These are phyloP conservation scores for Iris macrosiphon DNA, from an alignment of 106 monocot genomes.

Conservation along the genomic window DNA sequence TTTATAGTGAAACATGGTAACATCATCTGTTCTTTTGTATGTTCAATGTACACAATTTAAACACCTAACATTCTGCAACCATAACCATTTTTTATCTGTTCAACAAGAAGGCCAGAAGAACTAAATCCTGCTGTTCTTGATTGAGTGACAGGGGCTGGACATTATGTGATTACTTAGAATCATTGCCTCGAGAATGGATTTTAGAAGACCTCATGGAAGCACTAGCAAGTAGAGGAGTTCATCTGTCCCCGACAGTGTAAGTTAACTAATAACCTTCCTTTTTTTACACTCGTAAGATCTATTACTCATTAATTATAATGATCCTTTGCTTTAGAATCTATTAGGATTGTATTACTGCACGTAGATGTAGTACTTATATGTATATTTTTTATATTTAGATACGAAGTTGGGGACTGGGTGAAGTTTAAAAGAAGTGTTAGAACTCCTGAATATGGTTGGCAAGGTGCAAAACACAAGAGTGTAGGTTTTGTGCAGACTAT, in stretches of 20 bases:
- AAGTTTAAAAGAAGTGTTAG: constrained; percentile 65
- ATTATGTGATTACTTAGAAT: constrained; percentile 80
- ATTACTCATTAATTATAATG: too few relatives aligned
- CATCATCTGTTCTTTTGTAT: too few relatives aligned
- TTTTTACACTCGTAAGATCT: too few relatives aligned
- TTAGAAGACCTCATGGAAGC: constrained; percentile 97
- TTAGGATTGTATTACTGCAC: too few relatives aligned
- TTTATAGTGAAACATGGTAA: too few relatives aligned
- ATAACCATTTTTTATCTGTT: neutral
- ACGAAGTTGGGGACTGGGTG: constrained; percentile 92
- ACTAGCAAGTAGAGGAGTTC: constrained; percentile 70
- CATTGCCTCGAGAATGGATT: constrained; percentile 97
- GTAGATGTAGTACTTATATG: too few relatives aligned
- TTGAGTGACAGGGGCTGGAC: constrained; percentile 76
- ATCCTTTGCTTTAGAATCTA: too few relatives aligned
- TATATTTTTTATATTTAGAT: too few relatives aligned
- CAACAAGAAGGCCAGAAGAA: neutral
- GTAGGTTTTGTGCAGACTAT: constrained; percentile 85
- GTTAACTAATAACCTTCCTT: constrained; percentile 10
- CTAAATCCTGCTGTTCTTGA: neutral
- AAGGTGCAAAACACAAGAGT: constrained; percentile 74
- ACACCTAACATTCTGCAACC: too few relatives aligned
- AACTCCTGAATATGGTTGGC: constrained; percentile 78
- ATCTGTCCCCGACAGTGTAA: constrained; percentile 90
- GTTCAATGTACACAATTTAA: too few relatives aligned